These are phyloP conservation scores for Salmacisia buchloeana DNA, from an alignment of 1,284 basidiomycete species.

Conservation along the genomic window DNA sequence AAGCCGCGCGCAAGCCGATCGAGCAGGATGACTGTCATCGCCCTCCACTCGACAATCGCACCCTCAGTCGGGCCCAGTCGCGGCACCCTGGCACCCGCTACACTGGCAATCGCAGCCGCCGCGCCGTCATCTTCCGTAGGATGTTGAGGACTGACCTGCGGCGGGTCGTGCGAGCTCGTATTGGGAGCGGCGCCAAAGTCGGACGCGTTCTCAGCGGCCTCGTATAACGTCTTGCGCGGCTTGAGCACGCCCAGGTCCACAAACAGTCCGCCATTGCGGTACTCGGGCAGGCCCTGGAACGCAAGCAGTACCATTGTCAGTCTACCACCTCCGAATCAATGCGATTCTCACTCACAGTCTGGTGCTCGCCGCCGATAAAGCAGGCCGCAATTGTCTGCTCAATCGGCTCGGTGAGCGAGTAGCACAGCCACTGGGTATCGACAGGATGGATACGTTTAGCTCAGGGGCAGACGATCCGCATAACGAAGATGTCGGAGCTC, in stretches of 20 bases:
- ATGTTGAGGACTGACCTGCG: conserved; percentile 52
- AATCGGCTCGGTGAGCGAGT: conserved; percentile 36
- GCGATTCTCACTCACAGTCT: conserved; percentile 64
- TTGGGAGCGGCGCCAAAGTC: background rate
- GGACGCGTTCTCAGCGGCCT: conserved; percentile 7
- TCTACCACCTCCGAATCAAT: conserved; percentile 53
- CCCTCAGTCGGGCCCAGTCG: conserved; percentile 70
- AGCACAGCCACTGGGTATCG: conserved; percentile 65
- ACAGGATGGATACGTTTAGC: conserved; percentile 37
- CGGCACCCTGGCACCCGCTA: conserved; percentile 54
- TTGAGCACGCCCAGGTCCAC: conserved; percentile 64
- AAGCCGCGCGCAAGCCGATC: conserved; percentile 27
- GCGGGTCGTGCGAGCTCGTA: conserved; percentile 51
- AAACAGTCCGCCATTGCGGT: conserved; percentile 62
- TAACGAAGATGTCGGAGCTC: background rate
- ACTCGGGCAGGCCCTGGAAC: conserved; percentile 30
- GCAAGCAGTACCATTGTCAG: background rate
- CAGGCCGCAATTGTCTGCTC: conserved; percentile 63
- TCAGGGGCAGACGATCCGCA: background rate
- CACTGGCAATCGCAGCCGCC: conserved; percentile 54
- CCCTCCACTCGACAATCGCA: conserved; percentile 90
- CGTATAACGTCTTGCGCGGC: conserved; percentile 18
- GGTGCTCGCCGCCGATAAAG: conserved; percentile 66
- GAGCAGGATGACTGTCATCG: conserved; percentile 82
- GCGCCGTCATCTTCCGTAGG: conserved; percentile 26